Conservation (phyloP, 2,329 filamentous ascomycete genomes). For the Alternaria hordeiaustralica region DNA sequence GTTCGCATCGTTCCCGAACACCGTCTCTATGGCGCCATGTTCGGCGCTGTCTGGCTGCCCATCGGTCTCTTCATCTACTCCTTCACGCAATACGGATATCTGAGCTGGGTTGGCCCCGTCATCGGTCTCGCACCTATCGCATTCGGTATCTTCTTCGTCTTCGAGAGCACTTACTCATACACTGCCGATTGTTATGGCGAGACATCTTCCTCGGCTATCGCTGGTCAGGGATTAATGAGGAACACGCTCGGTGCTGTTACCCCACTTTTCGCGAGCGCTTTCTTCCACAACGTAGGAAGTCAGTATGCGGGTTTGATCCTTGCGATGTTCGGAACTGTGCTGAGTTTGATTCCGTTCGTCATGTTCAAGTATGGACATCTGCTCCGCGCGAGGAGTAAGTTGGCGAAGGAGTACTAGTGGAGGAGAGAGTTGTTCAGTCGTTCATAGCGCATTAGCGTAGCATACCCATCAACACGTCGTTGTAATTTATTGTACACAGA, state of each 20-base stretch:
- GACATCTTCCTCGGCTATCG: constrained; percentile 53
- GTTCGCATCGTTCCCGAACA: constrained; percentile 47
- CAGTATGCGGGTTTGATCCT: constrained; percentile 60
- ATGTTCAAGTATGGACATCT: constrained; percentile 53
- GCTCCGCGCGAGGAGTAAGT: constrained; percentile 50
- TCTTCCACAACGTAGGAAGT: constrained; percentile 61
- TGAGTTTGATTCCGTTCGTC: constrained; percentile 54
- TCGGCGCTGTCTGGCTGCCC: constrained; percentile 41
- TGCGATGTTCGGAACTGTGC: constrained; percentile 54
- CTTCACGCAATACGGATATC: constrained; percentile 59
- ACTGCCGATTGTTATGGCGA: constrained; percentile 62
- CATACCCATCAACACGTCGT: background rate
- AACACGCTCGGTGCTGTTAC: constrained; percentile 62
- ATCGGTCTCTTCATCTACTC: constrained; percentile 55
- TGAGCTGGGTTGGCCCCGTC: constrained; percentile 58
- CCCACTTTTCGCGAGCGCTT: constrained; percentile 59
- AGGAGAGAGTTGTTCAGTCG: background rate
- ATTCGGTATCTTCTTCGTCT: constrained; percentile 62
- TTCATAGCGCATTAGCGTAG: background rate
- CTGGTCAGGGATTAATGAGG: constrained; percentile 60
- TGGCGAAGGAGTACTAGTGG: constrained; percentile 40
- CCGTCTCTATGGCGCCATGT: constrained; percentile 41
- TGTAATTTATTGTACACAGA: too few relatives aligned
- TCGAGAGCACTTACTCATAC: constrained; percentile 56
- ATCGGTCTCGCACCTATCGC: constrained; percentile 59